Conservation (phyloP, 2,329 filamentous ascomycete species). For the Trichoderma endophyticum region DNA sequence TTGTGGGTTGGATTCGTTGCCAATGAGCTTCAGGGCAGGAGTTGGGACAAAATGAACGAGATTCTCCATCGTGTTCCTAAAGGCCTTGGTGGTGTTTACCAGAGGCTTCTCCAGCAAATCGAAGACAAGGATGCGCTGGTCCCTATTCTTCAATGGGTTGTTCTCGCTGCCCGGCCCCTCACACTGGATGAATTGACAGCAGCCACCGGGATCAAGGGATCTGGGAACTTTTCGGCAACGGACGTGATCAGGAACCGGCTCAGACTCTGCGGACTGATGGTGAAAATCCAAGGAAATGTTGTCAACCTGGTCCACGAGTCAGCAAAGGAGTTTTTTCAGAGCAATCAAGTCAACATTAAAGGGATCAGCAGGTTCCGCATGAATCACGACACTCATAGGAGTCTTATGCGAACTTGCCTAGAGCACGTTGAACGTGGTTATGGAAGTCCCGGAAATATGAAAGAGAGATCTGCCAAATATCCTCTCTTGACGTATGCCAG, state of each 20-base stretch:
- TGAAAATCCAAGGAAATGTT: background rate
- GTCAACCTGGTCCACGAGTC: conserved; percentile 5
- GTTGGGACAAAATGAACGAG: conserved; percentile 1
- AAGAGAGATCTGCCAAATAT: background rate
- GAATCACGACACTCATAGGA: background rate
- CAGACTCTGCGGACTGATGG: background rate
- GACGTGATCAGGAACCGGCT: background rate
- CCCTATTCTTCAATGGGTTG: conserved; percentile 7
- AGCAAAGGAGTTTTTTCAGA: conserved; percentile 7
- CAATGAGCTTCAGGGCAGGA: conserved; percentile 12
- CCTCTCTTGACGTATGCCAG: conserved; percentile 2
- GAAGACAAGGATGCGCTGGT: conserved; percentile 1
- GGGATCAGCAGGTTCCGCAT: background rate
- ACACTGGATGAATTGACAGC: conserved; percentile 1
- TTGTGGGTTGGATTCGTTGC: conserved; percentile 11
- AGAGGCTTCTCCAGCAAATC: conserved; percentile 1
- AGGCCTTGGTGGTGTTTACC: conserved; percentile 2
- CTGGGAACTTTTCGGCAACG: background rate
- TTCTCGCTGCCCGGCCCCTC: background rate
- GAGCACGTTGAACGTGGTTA: background rate
- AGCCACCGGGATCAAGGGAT: background rate
- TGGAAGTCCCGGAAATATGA: background rate
- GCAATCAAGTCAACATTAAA: conserved; percentile 1
- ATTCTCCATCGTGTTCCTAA: conserved; percentile 1
- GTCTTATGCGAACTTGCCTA: background rate